These are phyloP conservation scores for Dysphania ambrosioides DNA, from an alignment of 148 eudicot genomes.

Conservation along the genomic window DNA sequence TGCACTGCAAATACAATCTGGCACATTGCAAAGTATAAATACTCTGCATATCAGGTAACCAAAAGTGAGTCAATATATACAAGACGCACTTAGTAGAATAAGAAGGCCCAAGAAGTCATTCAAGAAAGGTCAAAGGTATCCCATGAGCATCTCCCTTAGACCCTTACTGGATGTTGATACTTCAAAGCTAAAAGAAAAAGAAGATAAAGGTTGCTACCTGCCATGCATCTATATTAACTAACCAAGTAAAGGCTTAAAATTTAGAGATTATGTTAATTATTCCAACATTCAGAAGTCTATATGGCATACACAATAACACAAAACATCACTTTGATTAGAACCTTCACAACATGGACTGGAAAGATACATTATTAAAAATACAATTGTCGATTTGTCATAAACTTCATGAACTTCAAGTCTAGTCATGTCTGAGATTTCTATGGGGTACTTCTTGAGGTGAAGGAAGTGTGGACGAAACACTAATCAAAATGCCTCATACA, in stretches of 20 bases:
- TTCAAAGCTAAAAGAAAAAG: not conserved
- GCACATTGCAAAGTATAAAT: too few relatives aligned
- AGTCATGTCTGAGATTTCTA: not conserved
- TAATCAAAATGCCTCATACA: not conserved
- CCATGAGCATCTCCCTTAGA: not conserved
- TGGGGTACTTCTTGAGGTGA: not conserved
- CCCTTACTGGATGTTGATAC: not conserved
- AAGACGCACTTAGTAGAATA: too few relatives aligned
- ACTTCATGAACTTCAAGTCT: not conserved
- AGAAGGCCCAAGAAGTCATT: too few relatives aligned
- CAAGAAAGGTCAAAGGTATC: not conserved
- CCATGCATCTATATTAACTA: not conserved
- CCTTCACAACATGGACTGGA: not conserved
- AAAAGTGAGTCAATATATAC: too few relatives aligned
- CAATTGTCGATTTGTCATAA: not conserved
- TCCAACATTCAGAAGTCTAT: not conserved
- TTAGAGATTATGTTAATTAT: not conserved
- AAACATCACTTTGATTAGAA: not conserved
- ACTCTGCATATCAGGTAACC: too few relatives aligned
- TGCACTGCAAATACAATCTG: too few relatives aligned
- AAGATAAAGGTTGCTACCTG: not conserved
- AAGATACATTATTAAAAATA: not conserved
- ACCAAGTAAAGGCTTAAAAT: not conserved
- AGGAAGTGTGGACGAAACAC: not conserved
- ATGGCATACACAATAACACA: not conserved